Evolutionary conservation across 2,329 filamentous ascomycete genomes (phyloP).

Genomic region (Coniochaeta pulveracea): DNA sequence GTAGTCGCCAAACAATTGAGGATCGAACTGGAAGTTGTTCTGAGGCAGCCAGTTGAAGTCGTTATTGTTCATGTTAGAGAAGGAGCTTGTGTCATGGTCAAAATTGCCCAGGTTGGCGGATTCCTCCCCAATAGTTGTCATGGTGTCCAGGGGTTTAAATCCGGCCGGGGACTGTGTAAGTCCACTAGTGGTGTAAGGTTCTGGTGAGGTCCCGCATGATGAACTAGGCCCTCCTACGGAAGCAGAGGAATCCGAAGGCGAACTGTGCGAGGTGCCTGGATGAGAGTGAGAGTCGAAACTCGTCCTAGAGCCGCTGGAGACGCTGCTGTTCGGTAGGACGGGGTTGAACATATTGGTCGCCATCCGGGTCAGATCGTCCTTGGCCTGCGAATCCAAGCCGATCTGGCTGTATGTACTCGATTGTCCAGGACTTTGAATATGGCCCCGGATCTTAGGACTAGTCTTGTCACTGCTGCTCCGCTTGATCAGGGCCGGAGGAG

Average conservation of each 20-base stretch:
- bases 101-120: constrained; percentile 39
- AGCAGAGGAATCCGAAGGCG: constrained; percentile 51
- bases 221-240: constrained; percentile 46
- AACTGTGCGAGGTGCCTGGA: constrained; percentile 42
- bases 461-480: constrained; percentile 18
- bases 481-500: constrained; percentile 1
- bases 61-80: constrained; percentile 33
- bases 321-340: constrained; percentile 30
- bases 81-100: constrained; percentile 24
- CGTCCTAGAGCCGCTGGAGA: constrained; percentile 30
- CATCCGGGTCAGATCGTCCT: constrained; percentile 42
- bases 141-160: constrained; percentile 51
- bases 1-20: constrained; percentile 84
- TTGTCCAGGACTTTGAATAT: constrained; percentile 20
- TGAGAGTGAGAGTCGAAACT: constrained; percentile 42
- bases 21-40: constrained; percentile 80
- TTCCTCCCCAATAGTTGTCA: constrained; percentile 58
- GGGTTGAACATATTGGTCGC: constrained; percentile 47
- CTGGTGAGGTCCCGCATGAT: constrained; percentile 67
- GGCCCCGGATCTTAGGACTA: constrained; percentile 25
- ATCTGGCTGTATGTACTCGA: constrained; percentile 21
- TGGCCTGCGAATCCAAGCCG: constrained; percentile 23
- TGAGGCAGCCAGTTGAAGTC: constrained; percentile 70
- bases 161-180: constrained; percentile 59
- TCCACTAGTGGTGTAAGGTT: too few relatives aligned